Evolutionary conservation across 352 stramenopile species (phyloP).

Genomic region (Phytophthora palmivora): DNA sequence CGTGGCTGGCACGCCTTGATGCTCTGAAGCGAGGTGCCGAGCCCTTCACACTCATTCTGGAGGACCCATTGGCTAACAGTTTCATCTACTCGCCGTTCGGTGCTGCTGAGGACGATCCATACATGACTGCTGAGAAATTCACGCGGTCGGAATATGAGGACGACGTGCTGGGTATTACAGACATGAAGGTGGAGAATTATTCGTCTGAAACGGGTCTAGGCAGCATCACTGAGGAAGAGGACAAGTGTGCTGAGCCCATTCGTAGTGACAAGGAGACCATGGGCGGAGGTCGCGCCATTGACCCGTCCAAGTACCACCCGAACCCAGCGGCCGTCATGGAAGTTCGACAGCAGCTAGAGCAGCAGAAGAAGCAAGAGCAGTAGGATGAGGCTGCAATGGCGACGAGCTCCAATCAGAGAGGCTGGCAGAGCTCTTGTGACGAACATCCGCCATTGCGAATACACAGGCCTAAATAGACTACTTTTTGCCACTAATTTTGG

Average conservation of each 20-base stretch:
- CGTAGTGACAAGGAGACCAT: slow-evolving; percentile 74
- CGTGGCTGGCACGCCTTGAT: slow-evolving; percentile 60
- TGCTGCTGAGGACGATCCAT: slow-evolving; percentile 57
- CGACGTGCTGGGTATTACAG: slow-evolving; percentile 91
- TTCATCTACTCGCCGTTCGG: slow-evolving; percentile 87
- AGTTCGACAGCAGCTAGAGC: slow-evolving; percentile 48
- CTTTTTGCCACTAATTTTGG: slow-evolving; percentile 23
- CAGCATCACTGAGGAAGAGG: slow-evolving; percentile 50
- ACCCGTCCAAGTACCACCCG: slow-evolving; percentile 66
- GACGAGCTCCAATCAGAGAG: slow-evolving; percentile 15
- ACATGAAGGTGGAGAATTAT: slow-evolving; percentile 93
- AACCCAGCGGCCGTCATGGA: slow-evolving; percentile 72
- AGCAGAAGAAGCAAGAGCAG: slow-evolving; percentile 40
- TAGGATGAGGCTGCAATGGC: slow-evolving; percentile 41
- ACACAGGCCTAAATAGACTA: slow-evolving; percentile 34
- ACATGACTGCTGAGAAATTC: slow-evolving; percentile 87
- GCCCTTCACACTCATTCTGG: slow-evolving; percentile 91
- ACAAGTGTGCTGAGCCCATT: slow-evolving; percentile 41
- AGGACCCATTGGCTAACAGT: slow-evolving; percentile 92
- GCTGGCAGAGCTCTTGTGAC: slow-evolving; percentile 23
- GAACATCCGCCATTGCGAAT: slow-evolving; percentile 36
- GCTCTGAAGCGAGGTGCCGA: slow-evolving; percentile 61
- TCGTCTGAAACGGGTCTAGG: slow-evolving; percentile 35
- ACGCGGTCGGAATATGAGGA: slow-evolving; percentile 91
- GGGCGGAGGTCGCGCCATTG: slow-evolving; percentile 56